phyloP scores from a whole-genome alignment of 2,329 filamentous ascomycete genomes.

The Macrophomina tecta region DNA sequence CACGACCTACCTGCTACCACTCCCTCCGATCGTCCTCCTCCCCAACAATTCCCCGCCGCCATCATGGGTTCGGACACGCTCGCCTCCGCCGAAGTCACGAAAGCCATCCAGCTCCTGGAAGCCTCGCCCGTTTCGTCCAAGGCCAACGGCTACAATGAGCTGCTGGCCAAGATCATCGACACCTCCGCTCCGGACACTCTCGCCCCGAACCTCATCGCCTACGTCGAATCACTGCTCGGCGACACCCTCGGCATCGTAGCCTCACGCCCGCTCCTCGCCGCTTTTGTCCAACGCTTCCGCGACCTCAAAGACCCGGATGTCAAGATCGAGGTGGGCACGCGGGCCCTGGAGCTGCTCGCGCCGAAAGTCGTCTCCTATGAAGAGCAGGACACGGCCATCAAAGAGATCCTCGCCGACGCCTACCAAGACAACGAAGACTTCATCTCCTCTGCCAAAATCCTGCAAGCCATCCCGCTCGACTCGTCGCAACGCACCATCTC shows the following conservation, averaged over 20 bases:
- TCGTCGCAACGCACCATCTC: slow-evolving; percentile 83
- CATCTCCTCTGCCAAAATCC: slow-evolving; percentile 73
- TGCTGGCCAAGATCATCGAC: slow-evolving; percentile 63
- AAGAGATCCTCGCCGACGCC: slow-evolving; percentile 80
- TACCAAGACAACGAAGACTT: slow-evolving; percentile 86
- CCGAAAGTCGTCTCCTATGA: slow-evolving; percentile 76
- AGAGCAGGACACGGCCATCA: slow-evolving; percentile 81
- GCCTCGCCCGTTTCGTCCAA: slow-evolving; percentile 56
- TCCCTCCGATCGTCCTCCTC: background rate
- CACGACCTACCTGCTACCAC: background rate
- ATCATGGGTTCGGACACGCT: slow-evolving; percentile 41
- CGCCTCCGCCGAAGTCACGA: slow-evolving; percentile 57
- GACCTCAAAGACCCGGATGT: slow-evolving; percentile 66
- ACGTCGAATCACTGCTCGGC: slow-evolving; percentile 70
- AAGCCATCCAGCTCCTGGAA: slow-evolving; percentile 58
- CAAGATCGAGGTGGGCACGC: slow-evolving; percentile 76
- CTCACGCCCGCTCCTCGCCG: slow-evolving; percentile 71
- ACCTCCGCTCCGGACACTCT: slow-evolving; percentile 54
- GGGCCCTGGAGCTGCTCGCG: slow-evolving; percentile 71
- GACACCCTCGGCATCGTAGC: slow-evolving; percentile 78
- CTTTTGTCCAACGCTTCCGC: slow-evolving; percentile 69
- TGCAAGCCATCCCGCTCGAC: slow-evolving; percentile 87
- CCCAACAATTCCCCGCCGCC: slow-evolving; percentile 26
- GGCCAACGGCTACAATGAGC: slow-evolving; percentile 61
- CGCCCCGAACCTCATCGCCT: slow-evolving; percentile 68